These are phyloP conservation scores for Pontederia paniculata DNA, from an alignment of 176 grass and related monocot genomes.

Conservation along the genomic window DNA sequence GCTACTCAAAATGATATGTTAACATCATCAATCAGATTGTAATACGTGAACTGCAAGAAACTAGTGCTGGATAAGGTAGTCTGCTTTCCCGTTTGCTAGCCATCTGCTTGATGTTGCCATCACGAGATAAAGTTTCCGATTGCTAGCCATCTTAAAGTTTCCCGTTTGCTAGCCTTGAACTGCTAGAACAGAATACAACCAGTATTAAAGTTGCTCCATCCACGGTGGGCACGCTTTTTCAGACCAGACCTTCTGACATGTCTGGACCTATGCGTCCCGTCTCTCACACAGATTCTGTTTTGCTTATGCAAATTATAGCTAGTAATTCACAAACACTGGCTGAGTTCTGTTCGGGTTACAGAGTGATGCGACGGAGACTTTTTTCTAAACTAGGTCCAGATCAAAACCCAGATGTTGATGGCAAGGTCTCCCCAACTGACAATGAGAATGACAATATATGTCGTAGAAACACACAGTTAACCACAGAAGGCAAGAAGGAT, in stretches of 20 bases:
- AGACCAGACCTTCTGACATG: constrained; percentile 54
- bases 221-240: constrained; percentile 59
- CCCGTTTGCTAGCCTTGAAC: too few relatives aligned
- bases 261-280: constrained; percentile 59
- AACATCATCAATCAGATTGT: constrained; percentile 38
- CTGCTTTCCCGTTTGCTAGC: constrained; percentile 12
- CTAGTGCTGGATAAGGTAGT: constrained; percentile 77
- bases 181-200: constrained; percentile 74
- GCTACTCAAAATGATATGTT: neutral
- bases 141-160: too few relatives aligned
- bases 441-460: constrained; percentile 12
- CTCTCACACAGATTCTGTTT: constrained; percentile 44
- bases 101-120: neutral
- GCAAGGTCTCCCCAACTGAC: constrained; percentile 19
- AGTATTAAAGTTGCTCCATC: constrained; percentile 68
- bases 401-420: neutral
- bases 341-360: constrained; percentile 26
- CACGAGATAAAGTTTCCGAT: too few relatives aligned
- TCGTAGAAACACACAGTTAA: constrained; percentile 15
- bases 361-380: constrained; percentile 31
- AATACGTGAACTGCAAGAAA: constrained; percentile 51
- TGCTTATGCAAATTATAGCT: neutral
- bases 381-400: constrained; percentile 11
- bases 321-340: constrained; percentile 1
- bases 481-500: constrained; percentile 79